phyloP scores from a whole-genome alignment of 179 eudicot genomes.

The Silene noctiflora region DNA sequence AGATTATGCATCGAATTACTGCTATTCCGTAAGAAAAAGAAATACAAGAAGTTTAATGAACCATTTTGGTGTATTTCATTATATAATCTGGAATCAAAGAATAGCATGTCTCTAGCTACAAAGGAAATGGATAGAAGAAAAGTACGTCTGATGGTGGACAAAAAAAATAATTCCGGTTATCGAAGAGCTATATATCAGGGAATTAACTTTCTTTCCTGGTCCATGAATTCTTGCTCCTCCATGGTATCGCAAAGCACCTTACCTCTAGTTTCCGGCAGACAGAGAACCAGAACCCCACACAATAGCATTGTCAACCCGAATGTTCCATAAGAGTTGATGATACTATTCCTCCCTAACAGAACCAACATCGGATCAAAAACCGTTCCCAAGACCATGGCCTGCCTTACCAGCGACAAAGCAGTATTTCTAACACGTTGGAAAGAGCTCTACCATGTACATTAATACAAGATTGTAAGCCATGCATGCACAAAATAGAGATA shows the following conservation, averaged over 20 bases:
- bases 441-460: conserved; percentile 26
- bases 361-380: conserved; percentile 26
- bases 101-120: too few relatives aligned
- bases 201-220: neutral
- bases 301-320: conserved; percentile 16
- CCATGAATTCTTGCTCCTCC: conserved; percentile 21
- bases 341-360: conserved; percentile 6
- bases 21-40: too few relatives aligned
- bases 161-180: too few relatives aligned
- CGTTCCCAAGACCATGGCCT: conserved; percentile 20
- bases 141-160: too few relatives aligned
- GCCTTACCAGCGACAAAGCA: conserved; percentile 23
- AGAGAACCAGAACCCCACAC: conserved; percentile 17
- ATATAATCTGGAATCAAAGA: too few relatives aligned
- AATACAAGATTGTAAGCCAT: conserved; percentile 21
- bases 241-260: conserved; percentile 29
- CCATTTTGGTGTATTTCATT: too few relatives aligned
- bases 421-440: conserved; percentile 29
- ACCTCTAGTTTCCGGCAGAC: conserved; percentile 22
- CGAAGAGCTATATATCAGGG: too few relatives aligned
- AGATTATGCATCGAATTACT: too few relatives aligned
- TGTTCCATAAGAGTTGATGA: conserved; percentile 4
- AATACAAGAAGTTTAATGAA: too few relatives aligned
- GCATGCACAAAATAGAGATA: conserved; percentile 24
- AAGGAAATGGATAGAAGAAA: too few relatives aligned